These are phyloP conservation scores for Mucor velutinosus DNA, from an alignment of 371 early-diverging fungal species.

Conservation along the genomic window DNA sequence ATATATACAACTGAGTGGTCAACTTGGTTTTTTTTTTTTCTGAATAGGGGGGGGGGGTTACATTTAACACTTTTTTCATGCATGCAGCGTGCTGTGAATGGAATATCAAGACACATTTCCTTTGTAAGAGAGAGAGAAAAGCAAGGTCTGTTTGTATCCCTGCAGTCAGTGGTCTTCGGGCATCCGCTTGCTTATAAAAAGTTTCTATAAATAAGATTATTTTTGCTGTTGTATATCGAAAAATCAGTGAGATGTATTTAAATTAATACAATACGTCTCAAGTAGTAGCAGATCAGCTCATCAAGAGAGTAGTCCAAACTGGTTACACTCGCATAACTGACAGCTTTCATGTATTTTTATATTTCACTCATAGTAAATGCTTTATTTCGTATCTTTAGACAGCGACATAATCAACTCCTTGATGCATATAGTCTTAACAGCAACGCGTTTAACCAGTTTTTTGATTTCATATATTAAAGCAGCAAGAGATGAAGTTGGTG, in stretches of 20 bases:
- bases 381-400: too few species aligned
- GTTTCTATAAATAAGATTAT: background rate
- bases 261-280: background rate
- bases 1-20: background rate
- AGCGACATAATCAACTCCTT: too few species aligned
- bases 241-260: background rate
- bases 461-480: too few species aligned
- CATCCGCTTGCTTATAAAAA: background rate
- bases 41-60: conserved; percentile 1
- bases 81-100: conserved; percentile 2
- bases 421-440: too few species aligned
- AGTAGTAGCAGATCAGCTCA: background rate
- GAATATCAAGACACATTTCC: conserved; percentile 1
- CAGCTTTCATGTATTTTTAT: background rate
- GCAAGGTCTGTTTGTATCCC: background rate
- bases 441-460: too few species aligned
- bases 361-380: too few species aligned
- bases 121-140: background rate
- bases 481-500: too few species aligned
- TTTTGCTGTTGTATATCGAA: background rate
- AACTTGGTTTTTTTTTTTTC: background rate
- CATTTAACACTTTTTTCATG: background rate
- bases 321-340: background rate
- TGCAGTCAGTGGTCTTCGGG: background rate
- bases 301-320: background rate